Evolutionary conservation across 23 red algal species (phyloP).

Genomic region (Gracilaria gracilis): DNA sequence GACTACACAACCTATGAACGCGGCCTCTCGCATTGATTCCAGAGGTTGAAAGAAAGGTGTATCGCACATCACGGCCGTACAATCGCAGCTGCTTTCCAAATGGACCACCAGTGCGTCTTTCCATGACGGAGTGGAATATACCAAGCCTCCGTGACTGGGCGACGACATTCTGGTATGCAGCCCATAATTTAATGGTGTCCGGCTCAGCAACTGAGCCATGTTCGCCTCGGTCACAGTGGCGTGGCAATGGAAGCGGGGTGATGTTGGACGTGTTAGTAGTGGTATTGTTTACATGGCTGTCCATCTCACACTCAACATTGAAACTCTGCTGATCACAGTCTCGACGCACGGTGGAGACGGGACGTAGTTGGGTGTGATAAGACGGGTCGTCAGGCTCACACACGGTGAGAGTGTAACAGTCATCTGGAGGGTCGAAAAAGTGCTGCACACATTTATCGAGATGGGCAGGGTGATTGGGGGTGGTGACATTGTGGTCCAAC

Average conservation of each 20-base stretch:
- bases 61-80: conserved; percentile 33
- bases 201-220: conserved; percentile 10
- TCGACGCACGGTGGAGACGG: neutral
- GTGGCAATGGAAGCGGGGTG: neutral
- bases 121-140: conserved; percentile 29
- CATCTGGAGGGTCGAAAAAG: conserved; percentile 47
- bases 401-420: conserved; percentile 31
- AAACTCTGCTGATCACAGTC: neutral
- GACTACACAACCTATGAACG: conserved; percentile 38
- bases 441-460: neutral
- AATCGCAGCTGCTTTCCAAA: conserved; percentile 19
- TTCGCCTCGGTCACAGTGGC: conserved; percentile 6
- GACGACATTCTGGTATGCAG: conserved; percentile 11
- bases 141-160: conserved; percentile 17
- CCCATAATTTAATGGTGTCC: conserved; percentile 31
- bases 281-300: neutral
- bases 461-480: neutral
- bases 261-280: neutral
- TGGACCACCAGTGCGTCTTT: conserved; percentile 9
- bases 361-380: neutral
- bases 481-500: neutral
- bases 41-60: conserved; percentile 60
- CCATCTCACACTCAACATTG: neutral
- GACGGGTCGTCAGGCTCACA: conserved; percentile 32
- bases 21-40: conserved; percentile 44